Evolutionary conservation across 768 basidiomycete species (phyloP), one percentile per base, ranked within the genome.

Genomic region (Trametes villosa): DNA sequence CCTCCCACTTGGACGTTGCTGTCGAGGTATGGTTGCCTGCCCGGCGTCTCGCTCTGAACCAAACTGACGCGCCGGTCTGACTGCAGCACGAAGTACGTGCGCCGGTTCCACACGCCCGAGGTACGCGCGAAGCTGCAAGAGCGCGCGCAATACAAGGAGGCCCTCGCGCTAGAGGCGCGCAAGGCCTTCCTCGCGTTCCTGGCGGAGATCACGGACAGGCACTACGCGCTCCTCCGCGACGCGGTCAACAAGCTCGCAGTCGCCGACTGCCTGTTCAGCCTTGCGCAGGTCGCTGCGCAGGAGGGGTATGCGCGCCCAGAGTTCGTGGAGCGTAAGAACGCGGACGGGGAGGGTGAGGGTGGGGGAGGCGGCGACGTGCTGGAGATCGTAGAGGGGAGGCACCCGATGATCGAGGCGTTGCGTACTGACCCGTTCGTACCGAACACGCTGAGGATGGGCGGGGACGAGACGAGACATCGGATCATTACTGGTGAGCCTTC

Each of bases 351-450:
- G 4, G 27, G 18, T 20, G n/a, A 8, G 20, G 83, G 87, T 27
- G 17, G 31, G 4, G 27, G 18, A 15, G n/a, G 5, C 13, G 83
- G 87, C 33, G 84, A 86, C 48, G 72, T 72, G 26, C 77, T 98
- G 13, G 87, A 92, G 60, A 90, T 98, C 30, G 74, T 81, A 12
- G 85, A 88, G n/a, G 96, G 93, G 0, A 82, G 94, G 12, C 96
- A 99, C 77, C 96, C 96, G 0, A 94, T 98, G 85, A 85, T 96
- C 17, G 96, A 97, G 72, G 81, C 81, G 9, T 74, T 95, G 22
- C 79, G 86, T 38, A 76, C 86, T 1, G 86, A 91, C 62, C 92
- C 94, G 2, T 96, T 93, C 74, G 88, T 98, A 1, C 88, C 94
- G 3, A 98, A 97, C 71, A 83, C 86, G 13, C 73, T 96, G 18